A percentile compares a stretch with the other conserved stretches of the same genome.
Evolutionary conservation across 805 yeast species (phyloP).

Genomic region (Ogataea paradorogensis): DNA sequence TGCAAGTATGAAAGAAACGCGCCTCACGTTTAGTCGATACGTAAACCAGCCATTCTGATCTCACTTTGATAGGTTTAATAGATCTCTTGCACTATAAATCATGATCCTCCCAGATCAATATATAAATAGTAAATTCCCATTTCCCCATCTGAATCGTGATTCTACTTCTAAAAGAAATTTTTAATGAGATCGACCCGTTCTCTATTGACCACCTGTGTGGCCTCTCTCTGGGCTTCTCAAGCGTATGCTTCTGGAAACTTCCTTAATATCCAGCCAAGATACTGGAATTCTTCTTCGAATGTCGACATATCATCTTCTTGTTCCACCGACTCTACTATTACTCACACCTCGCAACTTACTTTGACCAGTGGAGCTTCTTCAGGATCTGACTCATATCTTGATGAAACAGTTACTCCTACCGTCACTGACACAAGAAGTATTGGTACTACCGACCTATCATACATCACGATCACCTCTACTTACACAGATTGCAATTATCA

Average conservation of each 20-base stretch:
- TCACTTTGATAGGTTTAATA: background rate
- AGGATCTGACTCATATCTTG: constrained; percentile 9
- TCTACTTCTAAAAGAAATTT: background rate
- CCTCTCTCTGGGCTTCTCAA: constrained; percentile 7
- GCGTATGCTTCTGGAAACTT: constrained; percentile 11
- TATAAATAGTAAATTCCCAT: constrained; percentile 4
- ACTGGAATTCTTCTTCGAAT: constrained; percentile 22
- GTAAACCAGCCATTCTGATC: constrained; percentile 19
- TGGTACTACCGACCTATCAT: constrained; percentile 14
- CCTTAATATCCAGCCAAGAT: constrained; percentile 12
- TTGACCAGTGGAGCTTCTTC: constrained; percentile 12
- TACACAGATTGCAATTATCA: constrained; percentile 19
- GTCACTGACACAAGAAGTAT: constrained; percentile 14
- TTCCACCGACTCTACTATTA: constrained; percentile 13
- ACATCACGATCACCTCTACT: constrained; percentile 21
- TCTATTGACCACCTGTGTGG: constrained; percentile 7
- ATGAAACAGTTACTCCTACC: constrained; percentile 19
- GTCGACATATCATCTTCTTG: constrained; percentile 12
- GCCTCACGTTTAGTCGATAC: constrained; percentile 9
- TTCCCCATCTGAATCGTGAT: background rate
- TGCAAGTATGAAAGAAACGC: constrained; percentile 8
- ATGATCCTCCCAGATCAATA: constrained; percentile 4
- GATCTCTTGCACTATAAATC: background rate
- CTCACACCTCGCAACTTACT: constrained; percentile 4
- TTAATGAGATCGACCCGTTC: constrained; percentile 9